Evolutionary conservation across 208 protist species (phyloP).

Genomic region (Polymyxa betae): DNA sequence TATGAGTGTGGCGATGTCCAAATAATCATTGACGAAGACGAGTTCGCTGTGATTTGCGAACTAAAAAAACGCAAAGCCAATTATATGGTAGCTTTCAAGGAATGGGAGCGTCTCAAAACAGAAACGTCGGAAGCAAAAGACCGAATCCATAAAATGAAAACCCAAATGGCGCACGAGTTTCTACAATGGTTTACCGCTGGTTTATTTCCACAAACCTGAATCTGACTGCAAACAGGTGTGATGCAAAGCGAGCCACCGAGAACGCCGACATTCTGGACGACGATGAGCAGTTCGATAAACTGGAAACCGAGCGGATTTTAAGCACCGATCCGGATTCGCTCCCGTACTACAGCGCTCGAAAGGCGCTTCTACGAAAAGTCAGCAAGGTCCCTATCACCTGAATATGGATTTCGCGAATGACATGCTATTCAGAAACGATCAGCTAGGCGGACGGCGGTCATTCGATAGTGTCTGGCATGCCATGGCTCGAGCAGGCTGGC

Average conservation of each 20-base stretch:
- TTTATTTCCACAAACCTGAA: background rate
- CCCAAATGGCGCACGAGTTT: background rate
- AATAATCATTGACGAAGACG: conserved; percentile 69
- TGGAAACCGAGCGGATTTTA: conserved; percentile 54
- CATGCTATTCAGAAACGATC: too few relatives aligned
- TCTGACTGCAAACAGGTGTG: background rate
- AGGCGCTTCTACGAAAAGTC: background rate
- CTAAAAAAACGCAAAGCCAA: conserved; percentile 64
- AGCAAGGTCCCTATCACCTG: conserved; percentile 5
- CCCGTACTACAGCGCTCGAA: conserved; percentile 30
- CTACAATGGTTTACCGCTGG: background rate
- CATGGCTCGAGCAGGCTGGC: too few relatives aligned
- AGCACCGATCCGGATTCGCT: conserved; percentile 37
- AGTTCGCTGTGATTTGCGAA: conserved; percentile 63
- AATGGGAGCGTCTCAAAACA: background rate
- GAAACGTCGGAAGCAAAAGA: background rate
- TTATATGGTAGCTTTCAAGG: conserved; percentile 67
- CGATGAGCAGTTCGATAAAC: conserved; percentile 56
- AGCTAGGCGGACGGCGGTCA: too few relatives aligned
- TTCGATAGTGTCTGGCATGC: too few relatives aligned
- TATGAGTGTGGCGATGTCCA: background rate
- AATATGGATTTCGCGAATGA: too few relatives aligned
- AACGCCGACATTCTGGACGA: conserved; percentile 56
- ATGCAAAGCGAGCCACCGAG: background rate
- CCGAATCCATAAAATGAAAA: background rate